Percentiles rank a stretch among this genome's conserved stretches.
Evolutionary conservation across 306 rosid species (phyloP).

Genomic region (Trichosanthes truncata): DNA sequence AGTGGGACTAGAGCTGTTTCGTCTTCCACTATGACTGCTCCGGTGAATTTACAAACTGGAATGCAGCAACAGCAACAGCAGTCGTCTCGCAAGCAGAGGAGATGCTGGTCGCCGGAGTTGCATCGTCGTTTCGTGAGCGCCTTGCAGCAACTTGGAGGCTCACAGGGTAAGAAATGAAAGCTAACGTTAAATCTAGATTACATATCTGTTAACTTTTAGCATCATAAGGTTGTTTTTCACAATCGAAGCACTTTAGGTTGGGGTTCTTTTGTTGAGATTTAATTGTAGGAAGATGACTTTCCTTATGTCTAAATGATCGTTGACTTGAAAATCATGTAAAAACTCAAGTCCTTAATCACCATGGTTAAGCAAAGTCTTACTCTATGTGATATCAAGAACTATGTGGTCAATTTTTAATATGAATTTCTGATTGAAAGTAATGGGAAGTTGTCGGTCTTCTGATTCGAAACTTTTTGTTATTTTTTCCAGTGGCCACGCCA

Average conservation of each 20-base stretch:
- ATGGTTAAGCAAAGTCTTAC: not conserved
- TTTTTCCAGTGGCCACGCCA: conserved; percentile 79
- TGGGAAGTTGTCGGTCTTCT: not conserved
- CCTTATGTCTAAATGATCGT: not conserved
- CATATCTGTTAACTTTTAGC: not conserved
- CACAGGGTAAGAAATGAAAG: conserved; percentile 56
- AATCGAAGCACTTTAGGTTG: not conserved
- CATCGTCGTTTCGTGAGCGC: conserved; percentile 79
- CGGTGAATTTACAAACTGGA: conserved; percentile 26
- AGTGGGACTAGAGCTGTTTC: conserved; percentile 47
- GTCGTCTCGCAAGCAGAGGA: conserved; percentile 67
- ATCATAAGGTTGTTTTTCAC: not conserved
- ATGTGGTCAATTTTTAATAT: not conserved
- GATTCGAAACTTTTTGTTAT: not conserved
- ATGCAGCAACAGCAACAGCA: conserved; percentile 40
- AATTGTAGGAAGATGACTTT: not conserved
- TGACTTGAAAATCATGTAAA: not conserved
- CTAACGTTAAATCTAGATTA: not conserved
- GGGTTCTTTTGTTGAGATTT: not conserved
- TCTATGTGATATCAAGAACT: not conserved
- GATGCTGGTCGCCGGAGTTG: conserved; percentile 96
- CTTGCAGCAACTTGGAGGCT: conserved; percentile 90
- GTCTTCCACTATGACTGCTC: conserved; percentile 36
- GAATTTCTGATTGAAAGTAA: too few species aligned
- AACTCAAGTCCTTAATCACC: not conserved